These are phyloP conservation scores for Liriodendron chinense DNA, from an alignment of 164 flowering plant genomes.

Conservation along the genomic window DNA sequence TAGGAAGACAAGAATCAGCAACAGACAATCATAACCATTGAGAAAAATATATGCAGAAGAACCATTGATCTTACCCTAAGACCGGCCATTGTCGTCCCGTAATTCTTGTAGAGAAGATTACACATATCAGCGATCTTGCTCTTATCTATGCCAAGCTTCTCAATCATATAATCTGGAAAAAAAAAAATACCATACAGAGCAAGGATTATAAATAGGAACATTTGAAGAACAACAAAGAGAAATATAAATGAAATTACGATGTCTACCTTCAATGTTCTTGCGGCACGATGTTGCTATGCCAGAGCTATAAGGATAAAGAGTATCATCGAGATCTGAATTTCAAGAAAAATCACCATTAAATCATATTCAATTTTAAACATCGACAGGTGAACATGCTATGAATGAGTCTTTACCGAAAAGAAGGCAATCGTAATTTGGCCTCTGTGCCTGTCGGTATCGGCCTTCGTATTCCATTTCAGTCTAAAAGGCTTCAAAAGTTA, in stretches of 20 bases:
- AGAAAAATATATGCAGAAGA: background rate
- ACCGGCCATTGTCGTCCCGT: constrained; percentile 97
- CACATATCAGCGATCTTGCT: constrained; percentile 50
- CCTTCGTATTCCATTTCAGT: background rate
- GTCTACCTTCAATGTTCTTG: background rate
- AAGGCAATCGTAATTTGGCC: background rate
- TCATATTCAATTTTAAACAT: background rate
- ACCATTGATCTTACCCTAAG: constrained; percentile 46
- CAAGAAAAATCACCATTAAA: background rate
- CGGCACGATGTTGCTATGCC: background rate
- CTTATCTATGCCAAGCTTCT: constrained; percentile 67
- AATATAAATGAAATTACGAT: background rate
- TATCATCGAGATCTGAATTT: background rate
- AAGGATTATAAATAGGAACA: background rate
- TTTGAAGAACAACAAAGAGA: background rate
- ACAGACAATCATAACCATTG: background rate
- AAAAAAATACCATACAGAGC: background rate
- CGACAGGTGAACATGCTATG: background rate
- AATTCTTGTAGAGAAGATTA: constrained; percentile 52
- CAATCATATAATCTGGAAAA: constrained; percentile 62
- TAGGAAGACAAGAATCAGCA: background rate
- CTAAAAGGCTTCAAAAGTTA: background rate
- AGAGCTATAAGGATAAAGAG: background rate
- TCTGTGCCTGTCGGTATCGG: background rate
- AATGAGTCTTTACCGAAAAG: background rate